Evolutionary conservation across 1,139 yeast species (phyloP).

Genomic region (Kluyveromyces sp.): DNA sequence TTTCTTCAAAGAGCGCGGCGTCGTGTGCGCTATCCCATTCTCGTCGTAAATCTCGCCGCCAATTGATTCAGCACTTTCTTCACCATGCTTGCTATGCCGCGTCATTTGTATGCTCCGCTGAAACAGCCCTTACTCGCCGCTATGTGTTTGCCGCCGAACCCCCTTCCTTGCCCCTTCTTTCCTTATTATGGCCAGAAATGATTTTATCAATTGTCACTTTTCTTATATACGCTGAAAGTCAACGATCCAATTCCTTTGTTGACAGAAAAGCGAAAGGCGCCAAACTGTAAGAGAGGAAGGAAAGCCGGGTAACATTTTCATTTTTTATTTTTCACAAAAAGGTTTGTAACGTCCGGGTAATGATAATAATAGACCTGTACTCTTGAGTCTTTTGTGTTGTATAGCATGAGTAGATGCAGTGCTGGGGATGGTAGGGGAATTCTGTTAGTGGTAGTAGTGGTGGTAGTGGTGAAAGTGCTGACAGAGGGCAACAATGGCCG

Average conservation of each 20-base stretch:
- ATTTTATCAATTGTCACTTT: not conserved
- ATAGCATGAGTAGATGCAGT: too few species aligned
- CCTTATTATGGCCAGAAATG: not conserved
- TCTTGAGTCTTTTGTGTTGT: too few species aligned
- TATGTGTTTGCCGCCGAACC: not conserved
- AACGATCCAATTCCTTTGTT: not conserved
- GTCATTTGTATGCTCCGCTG: slow-evolving; percentile 15
- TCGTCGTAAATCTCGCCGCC: slow-evolving; percentile 22
- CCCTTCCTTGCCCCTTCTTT: not conserved
- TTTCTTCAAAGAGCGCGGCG: slow-evolving; percentile 26
- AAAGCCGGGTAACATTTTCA: too few species aligned
- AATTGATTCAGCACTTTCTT: slow-evolving; percentile 4
- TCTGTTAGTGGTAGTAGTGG: too few species aligned
- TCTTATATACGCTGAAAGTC: not conserved
- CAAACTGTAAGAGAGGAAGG: not conserved
- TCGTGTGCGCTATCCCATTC: slow-evolving; percentile 28
- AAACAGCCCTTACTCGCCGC: not conserved
- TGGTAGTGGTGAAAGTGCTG: not conserved
- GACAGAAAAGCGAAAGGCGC: not conserved
- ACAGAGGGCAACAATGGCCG: too few species aligned
- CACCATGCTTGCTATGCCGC: slow-evolving; percentile 15
- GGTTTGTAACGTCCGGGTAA: too few species aligned
- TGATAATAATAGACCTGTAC: too few species aligned
- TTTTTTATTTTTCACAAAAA: too few species aligned
- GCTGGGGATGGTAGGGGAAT: too few species aligned